phyloP scores from a whole-genome alignment of 192 early-diverging fungal species.

The Glomus cerebriforme region DNA sequence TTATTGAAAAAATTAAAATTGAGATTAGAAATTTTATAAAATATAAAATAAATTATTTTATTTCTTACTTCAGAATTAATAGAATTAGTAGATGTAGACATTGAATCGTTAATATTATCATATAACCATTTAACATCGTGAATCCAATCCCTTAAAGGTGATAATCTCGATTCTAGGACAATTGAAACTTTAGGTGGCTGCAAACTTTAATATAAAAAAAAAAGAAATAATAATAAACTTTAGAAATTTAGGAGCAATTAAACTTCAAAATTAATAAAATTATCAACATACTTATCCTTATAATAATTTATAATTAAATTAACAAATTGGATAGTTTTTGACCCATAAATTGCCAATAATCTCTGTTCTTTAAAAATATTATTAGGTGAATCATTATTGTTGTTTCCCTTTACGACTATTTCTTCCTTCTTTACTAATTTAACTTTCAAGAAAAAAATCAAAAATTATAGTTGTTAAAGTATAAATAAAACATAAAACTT shows the following conservation, averaged over 20 bases:
- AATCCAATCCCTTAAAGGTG: conserved; percentile 74
- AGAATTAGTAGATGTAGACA: background rate
- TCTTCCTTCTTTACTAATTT: background rate
- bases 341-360: conserved; percentile 49
- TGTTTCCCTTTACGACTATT: background rate
- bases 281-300: background rate
- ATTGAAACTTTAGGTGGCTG: conserved; percentile 24
- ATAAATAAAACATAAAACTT: background rate
- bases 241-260: background rate
- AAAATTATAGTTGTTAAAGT: background rate
- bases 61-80: background rate
- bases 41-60: background rate
- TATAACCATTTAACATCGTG: conserved; percentile 72
- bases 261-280: background rate
- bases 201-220: background rate
- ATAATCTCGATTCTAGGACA: conserved; percentile 35
- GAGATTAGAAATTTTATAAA: background rate
- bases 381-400: background rate
- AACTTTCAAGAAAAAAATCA: background rate
- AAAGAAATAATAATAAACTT: background rate
- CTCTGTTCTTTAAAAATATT: background rate
- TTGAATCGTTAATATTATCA: conserved; percentile 13
- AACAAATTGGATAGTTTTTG: conserved; percentile 48
- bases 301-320: conserved; percentile 12
- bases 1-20: background rate